Conservation (phyloP, 805 yeast genomes). For the Candida dajiaensis region DNA sequence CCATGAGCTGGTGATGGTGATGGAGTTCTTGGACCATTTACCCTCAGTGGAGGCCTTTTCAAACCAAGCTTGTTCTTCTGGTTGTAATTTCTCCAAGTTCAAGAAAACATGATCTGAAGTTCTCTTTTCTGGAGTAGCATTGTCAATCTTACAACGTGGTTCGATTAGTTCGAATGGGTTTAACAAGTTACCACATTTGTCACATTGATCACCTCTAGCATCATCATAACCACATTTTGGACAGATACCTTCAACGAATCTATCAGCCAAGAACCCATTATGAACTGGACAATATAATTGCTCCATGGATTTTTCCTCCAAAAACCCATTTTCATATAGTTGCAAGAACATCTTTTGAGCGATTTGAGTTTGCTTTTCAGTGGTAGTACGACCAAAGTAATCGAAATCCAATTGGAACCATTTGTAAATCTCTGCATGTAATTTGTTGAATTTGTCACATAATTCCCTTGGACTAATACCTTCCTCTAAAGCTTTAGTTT, state of each 20-base stretch:
- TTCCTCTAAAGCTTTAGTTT: slow-evolving; percentile 95
- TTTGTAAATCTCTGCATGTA: slow-evolving; percentile 87
- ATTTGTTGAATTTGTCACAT: slow-evolving; percentile 83
- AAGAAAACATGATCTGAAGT: slow-evolving; percentile 84
- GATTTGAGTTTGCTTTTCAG: slow-evolving; percentile 84
- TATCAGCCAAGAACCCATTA: slow-evolving; percentile 87
- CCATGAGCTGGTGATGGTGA: slow-evolving; percentile 89
- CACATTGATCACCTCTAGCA: slow-evolving; percentile 99
- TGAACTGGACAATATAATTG: slow-evolving; percentile 92
- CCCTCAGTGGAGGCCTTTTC: slow-evolving; percentile 63
- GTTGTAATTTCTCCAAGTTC: slow-evolving; percentile 78
- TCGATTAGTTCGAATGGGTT: slow-evolving; percentile 90
- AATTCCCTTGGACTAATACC: slow-evolving; percentile 80
- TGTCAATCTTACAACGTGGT: slow-evolving; percentile 93
- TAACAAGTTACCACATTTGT: slow-evolving; percentile 83
- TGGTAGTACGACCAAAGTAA: slow-evolving; percentile 94
- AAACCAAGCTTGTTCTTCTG: slow-evolving; percentile 68
- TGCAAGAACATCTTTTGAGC: slow-evolving; percentile 89
- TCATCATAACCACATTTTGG: slow-evolving; percentile 93
- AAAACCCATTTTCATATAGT: slow-evolving; percentile 65
- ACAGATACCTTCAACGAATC: slow-evolving; percentile 96
- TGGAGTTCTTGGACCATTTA: slow-evolving; percentile 88
- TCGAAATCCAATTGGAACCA: slow-evolving; percentile 97
- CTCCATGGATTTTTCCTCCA: slow-evolving; percentile 82
- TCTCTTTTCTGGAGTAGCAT: slow-evolving; percentile 71